Base-by-base conservation (phyloP, 2,329 filamentous ascomycete genomes). In the Aspergillus pseudotamarii region DNA sequence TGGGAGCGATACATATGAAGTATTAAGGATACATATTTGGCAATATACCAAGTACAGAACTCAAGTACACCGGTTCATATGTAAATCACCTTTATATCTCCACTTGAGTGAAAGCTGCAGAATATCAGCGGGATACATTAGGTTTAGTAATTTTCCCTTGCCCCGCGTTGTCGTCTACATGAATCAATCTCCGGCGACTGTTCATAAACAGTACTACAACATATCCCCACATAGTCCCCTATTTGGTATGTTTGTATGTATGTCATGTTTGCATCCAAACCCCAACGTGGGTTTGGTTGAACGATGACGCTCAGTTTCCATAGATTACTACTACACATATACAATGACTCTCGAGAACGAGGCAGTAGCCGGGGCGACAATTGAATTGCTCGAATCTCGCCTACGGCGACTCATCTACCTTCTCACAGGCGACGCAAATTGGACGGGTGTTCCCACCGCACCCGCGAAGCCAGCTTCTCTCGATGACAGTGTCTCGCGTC, bases 331-430 rank as follows among this genome's bases (percentile, higher is more conserved):
- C 50, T 43, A 56, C 32, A 50, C 14, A 21, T 23, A 19, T 21
- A 72, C 38, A 62, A 78, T 78, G 76, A 61, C 73, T 16, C 60
- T 73, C 21, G 75, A 78, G 71, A 74, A 69, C 34, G 75, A 78
- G 28, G 66, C 71, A 11, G 72, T 79, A 50, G 76, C 78, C 6
- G 72, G 75, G 6, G 76, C 78, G 23, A 80, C 79, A 4, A 77
- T 81, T 21, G 77, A 80, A 59, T 75, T 82, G 51, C 78, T 83
- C 12, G 78, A 82, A 64, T 73, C 75, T 11, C 80, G 81, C 57
- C 74, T 83, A 12, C 77, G 74, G 57, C 75, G 79, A 54, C 73
- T 82, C 58, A 78, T 81, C 64, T 83, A 79, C 68, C 75, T 83
- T 51, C 72, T 83, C 14, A 79, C 76, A 12, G 80, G 80, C 59